A percentile compares a stretch with the other conserved stretches of the same genome.
Conservation (phyloP, 306 rosid genomes). For the Sophora flavescens region DNA sequence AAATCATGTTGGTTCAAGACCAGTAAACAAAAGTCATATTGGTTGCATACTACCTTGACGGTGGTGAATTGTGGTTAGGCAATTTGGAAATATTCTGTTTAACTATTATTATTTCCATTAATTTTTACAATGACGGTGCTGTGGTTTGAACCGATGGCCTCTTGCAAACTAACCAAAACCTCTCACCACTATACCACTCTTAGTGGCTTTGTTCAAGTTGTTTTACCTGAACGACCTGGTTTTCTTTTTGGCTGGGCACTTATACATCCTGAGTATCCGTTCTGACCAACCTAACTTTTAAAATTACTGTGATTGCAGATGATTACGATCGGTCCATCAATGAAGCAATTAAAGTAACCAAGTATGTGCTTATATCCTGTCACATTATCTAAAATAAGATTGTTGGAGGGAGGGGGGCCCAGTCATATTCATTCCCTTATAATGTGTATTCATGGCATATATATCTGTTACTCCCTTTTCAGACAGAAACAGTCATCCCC, state of each 20-base stretch:
- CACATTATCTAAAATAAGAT: neutral
- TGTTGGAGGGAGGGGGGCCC: constrained; percentile 23
- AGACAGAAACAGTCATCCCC: constrained; percentile 86
- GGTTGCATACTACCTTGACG: constrained; percentile 8
- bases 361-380: constrained; percentile 58
- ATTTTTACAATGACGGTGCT: neutral
- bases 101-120: neutral
- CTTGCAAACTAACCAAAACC: neutral
- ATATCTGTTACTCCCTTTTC: constrained; percentile 41
- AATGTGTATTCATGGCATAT: constrained; percentile 31
- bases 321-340: constrained; percentile 94
- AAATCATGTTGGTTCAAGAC: constrained; percentile 23
- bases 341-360: constrained; percentile 98
- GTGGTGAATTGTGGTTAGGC: constrained; percentile 7
- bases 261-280: constrained; percentile 19
- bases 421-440: constrained; percentile 12
- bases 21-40: constrained; percentile 1
- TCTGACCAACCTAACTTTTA: constrained; percentile 44
- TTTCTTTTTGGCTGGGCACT: constrained; percentile 22
- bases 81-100: constrained; percentile 28
- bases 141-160: constrained; percentile 2
- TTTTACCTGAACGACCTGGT: constrained; percentile 11
- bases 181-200: neutral
- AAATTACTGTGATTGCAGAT: constrained; percentile 68
- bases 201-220: neutral